Evolutionary conservation across 495 filamentous ascomycete genomes (phyloP).

Genomic region (Aspergillus nanangensis): DNA sequence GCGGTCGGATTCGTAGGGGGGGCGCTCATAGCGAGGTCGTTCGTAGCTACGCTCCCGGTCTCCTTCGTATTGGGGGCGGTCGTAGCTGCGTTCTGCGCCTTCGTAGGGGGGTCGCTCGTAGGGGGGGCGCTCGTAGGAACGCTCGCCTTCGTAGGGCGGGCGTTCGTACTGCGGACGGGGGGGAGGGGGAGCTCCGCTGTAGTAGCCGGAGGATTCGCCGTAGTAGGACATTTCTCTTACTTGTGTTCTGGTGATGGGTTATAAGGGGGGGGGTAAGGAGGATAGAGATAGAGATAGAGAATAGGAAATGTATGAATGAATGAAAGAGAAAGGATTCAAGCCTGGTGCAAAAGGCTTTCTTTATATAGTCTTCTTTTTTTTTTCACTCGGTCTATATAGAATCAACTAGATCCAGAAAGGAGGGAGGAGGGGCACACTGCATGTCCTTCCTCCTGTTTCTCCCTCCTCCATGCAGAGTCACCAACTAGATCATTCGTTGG

Average conservation of each 20-base stretch:
- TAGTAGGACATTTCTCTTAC: constrained; percentile 19
- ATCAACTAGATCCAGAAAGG: no score
- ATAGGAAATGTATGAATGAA: not conserved
- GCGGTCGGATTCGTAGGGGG: constrained; percentile 12
- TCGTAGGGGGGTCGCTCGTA: constrained; percentile 5
- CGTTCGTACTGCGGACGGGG: constrained; percentile 13
- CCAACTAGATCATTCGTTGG: constrained; percentile 3
- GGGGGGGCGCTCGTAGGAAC: constrained; percentile 4
- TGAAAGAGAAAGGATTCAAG: no score
- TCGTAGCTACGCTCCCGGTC: no score
- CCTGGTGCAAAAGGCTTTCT: no score
- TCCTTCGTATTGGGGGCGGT: constrained; percentile 14
- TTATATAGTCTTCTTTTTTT: no score
- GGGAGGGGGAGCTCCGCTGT: constrained; percentile 15
- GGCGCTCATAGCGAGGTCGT: constrained; percentile 11
- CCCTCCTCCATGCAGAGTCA: not conserved
- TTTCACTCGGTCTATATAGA: no score
- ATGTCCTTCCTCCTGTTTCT: not conserved
- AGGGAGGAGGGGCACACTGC: no score
- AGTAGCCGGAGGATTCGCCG: constrained; percentile 12
- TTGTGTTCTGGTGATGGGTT: not conserved
- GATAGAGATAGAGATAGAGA: constrained; percentile 3
- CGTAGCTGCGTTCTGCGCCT: constrained; percentile 9
- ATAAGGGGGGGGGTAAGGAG: not conserved
- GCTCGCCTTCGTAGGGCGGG: constrained; percentile 13